Base-by-base conservation (phyloP, 805 yeast species). In the Yarrowia sp. region DNA sequence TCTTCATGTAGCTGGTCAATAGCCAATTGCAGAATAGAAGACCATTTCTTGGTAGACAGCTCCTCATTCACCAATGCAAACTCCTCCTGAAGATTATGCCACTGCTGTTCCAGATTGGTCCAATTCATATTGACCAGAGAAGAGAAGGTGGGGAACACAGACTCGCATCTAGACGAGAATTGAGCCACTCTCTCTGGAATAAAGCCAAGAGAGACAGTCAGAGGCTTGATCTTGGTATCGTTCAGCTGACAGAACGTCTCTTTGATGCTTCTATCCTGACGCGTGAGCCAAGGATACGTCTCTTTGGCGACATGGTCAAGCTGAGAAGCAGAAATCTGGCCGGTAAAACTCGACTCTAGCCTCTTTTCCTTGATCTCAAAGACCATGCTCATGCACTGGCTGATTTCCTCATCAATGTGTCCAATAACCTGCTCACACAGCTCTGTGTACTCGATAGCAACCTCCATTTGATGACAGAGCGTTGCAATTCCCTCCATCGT, bases 401-500 rank as follows among this genome's bases (percentile, higher is more conserved):
- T 71, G 16, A 74, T 70, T 61, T 74, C 77, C 16, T 67, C 67
- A 26, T 70, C 73, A 12, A 74, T 72, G 14, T 72, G 76, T 3
- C 72, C 69, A 63, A 74, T 67, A 40, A 74, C 71, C 63, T 71
- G 71, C 41, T 72, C 72, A 58, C 75, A 67, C 35, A 74, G 56
- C 19, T 74, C 77, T 36, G 71, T 72, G 75, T 75, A 74, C 48
- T 74, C 77, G 10, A 70, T 70, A 22, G 77, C 75, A 9, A 74
- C 64, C 49, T 71, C 72, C 26, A 74, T 70, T 61, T 71, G 74
- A 5, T 53, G 48, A 8, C 73, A 61, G 26, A 74, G 56, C 1
- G 32, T 48, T 14, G 67, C 64, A 14, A 72, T 58, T 49, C 69
- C 48, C 12, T 63, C 68, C 43, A 71, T 41, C 19, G 72, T 70